These are phyloP conservation scores for Crithidia mellificae DNA, from an alignment of 208 protist species.

Conservation along the genomic window DNA sequence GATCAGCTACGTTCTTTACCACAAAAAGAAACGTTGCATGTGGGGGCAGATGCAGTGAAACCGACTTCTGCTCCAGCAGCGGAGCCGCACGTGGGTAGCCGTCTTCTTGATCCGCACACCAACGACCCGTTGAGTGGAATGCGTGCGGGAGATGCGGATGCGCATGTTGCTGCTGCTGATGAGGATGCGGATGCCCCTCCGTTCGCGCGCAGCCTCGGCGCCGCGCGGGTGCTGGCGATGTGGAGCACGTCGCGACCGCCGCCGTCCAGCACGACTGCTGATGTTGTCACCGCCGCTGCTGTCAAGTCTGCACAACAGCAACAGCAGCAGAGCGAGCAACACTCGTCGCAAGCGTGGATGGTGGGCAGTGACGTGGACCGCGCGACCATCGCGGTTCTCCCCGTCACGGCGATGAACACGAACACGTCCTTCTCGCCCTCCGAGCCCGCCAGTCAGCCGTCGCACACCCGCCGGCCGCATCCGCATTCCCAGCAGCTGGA, in stretches of 20 bases:
- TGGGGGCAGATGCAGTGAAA: no score
- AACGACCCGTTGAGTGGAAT: not conserved
- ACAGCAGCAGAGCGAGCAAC: no score
- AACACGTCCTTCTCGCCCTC: not conserved
- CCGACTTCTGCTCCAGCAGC: no score
- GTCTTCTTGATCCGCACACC: not conserved
- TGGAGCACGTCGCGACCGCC: not conserved
- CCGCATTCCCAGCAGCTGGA: no score
- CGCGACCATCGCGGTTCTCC: no score
- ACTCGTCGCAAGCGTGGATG: no score
- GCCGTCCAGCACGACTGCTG: not conserved
- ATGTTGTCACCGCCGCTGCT: not conserved
- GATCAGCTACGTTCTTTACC: no score
- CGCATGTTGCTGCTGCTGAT: not conserved
- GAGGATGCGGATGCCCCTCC: not conserved
- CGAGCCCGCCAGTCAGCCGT: not conserved
- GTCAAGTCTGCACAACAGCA: not conserved
- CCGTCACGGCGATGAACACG: not conserved
- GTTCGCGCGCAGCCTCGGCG: not conserved
- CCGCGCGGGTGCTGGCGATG: not conserved
- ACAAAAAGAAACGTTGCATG: no score
- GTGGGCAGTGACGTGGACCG: no score
- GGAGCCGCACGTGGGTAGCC: no score
- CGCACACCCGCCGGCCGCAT: conserved; percentile 1
- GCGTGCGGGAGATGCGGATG: not conserved